Evolutionary conservation across 345 rosid genomes (phyloP).

Genomic region (Streptanthus diversifolius): DNA sequence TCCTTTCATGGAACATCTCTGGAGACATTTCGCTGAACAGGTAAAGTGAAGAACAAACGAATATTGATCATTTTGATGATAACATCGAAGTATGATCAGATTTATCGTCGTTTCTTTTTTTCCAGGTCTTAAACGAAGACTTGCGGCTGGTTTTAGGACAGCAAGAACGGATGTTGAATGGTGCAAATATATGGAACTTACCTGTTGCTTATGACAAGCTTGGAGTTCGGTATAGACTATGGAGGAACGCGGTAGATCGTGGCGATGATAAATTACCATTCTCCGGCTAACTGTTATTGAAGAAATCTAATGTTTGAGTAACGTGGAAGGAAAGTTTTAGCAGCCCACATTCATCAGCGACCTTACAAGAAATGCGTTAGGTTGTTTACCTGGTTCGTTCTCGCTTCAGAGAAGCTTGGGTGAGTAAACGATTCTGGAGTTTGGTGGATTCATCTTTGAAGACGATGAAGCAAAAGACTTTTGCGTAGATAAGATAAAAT

Average conservation of each 20-base stretch:
- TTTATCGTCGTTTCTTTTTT: not conserved
- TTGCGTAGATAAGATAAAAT: not conserved
- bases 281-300: conserved; percentile 31
- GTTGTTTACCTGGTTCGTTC: conserved; percentile 2
- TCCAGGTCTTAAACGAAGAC: conserved; percentile 91
- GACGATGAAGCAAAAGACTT: conserved; percentile 28
- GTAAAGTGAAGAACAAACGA: conserved; percentile 33
- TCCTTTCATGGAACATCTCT: conserved; percentile 80
- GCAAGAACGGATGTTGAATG: conserved; percentile 88
- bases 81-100: too few species aligned
- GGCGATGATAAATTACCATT: conserved; percentile 70
- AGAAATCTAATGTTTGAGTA: conserved; percentile 21
- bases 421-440: not conserved
- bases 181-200: conserved; percentile 84
- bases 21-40: conserved; percentile 97
- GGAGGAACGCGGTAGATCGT: conserved; percentile 74
- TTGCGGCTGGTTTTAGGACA: conserved; percentile 82
- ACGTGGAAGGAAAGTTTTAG: conserved; percentile 5
- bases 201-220: conserved; percentile 93
- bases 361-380: conserved; percentile 7
- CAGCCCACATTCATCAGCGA: conserved; percentile 7
- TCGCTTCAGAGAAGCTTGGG: conserved; percentile 15
- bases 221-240: conserved; percentile 86
- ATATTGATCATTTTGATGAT: not conserved
- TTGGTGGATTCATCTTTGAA: conserved; percentile 14